Percentiles rank a stretch among this genome's conserved stretches.
Conservation (phyloP, 306 rosid species). For the Prunus davidiana region DNA sequence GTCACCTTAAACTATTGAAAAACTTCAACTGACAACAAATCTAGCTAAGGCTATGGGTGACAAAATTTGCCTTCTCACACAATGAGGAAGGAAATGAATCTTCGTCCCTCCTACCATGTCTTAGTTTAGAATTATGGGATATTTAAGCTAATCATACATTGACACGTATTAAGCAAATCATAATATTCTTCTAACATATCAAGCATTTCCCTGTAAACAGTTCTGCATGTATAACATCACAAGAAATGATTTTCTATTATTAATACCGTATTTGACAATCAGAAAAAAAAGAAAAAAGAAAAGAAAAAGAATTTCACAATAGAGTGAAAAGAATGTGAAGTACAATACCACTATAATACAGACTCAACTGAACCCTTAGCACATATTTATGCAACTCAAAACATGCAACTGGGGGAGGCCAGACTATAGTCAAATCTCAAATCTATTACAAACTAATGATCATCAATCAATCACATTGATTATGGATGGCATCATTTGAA, state of each 20-base stretch:
- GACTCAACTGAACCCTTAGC: slow-evolving; percentile 25
- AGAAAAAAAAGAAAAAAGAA: neutral
- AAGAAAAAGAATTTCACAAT: slow-evolving; percentile 11
- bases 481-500: slow-evolving; percentile 47
- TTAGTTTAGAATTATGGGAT: too few relatives aligned
- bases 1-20: too few relatives aligned
- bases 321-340: slow-evolving; percentile 2
- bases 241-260: slow-evolving; percentile 19
- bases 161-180: too few relatives aligned
- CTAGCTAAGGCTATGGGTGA: too few relatives aligned
- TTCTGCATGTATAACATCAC: neutral
- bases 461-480: slow-evolving; percentile 16
- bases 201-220: neutral
- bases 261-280: slow-evolving; percentile 24
- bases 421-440: slow-evolving; percentile 19
- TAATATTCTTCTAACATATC: too few relatives aligned
- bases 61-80: too few relatives aligned
- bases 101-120: too few relatives aligned
- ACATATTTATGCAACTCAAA: slow-evolving; percentile 31
- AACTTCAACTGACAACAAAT: too few relatives aligned
- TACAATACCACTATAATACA: slow-evolving; percentile 9
- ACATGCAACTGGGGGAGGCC: slow-evolving; percentile 26
- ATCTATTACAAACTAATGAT: slow-evolving; percentile 12
- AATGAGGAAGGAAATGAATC: too few relatives aligned
- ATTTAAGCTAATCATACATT: too few relatives aligned